Percentiles rank a stretch among this genome's conserved stretches.
phyloP scores from a whole-genome alignment of 768 basidiomycete genomes.

The Suillus sp. region DNA sequence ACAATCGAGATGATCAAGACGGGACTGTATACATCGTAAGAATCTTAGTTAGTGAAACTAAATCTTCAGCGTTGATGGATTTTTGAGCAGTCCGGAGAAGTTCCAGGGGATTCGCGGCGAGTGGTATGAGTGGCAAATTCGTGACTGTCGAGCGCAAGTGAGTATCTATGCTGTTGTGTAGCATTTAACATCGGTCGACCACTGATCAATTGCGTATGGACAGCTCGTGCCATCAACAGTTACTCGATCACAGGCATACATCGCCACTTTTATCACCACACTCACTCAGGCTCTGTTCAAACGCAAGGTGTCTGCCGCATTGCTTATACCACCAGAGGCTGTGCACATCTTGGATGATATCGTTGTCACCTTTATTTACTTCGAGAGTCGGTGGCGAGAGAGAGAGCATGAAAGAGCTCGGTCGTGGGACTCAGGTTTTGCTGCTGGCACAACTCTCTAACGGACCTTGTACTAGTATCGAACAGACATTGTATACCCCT shows the following conservation, averaged over 20 bases:
- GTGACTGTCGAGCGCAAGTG: slow-evolving; percentile 27
- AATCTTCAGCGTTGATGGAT: neutral
- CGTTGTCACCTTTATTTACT: slow-evolving; percentile 39
- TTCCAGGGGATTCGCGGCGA: slow-evolving; percentile 26
- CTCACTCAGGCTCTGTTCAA: slow-evolving; percentile 16
- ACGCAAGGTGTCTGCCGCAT: slow-evolving; percentile 23
- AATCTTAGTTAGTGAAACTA: neutral
- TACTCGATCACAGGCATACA: slow-evolving; percentile 15
- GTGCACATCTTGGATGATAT: slow-evolving; percentile 37
- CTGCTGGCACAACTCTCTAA: neutral
- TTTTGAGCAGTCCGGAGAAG: slow-evolving; percentile 25
- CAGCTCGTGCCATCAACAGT: slow-evolving; percentile 30
- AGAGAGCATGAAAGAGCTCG: slow-evolving; percentile 22
- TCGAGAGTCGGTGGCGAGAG: slow-evolving; percentile 33
- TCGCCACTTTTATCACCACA: slow-evolving; percentile 32
- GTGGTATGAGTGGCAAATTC: slow-evolving; percentile 34
- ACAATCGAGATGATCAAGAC: slow-evolving; percentile 27
- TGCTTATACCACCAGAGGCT: slow-evolving; percentile 33
- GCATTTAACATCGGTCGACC: neutral
- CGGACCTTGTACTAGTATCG: neutral
- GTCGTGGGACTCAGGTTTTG: slow-evolving; percentile 11
- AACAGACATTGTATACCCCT: neutral
- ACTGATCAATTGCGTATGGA: neutral
- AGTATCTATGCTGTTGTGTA: neutral
- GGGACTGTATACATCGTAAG: slow-evolving; percentile 28